Percentiles rank a stretch among this genome's conserved stretches.
These are phyloP conservation scores for Coemansia sp. DNA, from an alignment of 192 early-diverging fungal genomes.

Conservation along the genomic window DNA sequence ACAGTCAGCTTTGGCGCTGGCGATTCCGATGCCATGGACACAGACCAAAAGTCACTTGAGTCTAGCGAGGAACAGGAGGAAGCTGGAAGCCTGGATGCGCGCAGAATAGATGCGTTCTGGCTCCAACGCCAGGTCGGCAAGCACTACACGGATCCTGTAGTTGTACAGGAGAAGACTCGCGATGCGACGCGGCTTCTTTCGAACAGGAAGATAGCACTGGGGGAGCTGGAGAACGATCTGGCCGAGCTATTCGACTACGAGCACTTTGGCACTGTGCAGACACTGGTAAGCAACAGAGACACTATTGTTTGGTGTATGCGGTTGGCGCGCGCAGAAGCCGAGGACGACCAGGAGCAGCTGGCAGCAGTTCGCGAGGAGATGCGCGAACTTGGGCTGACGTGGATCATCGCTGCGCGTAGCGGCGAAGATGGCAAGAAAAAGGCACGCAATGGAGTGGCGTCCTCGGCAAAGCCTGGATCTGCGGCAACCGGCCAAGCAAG, in stretches of 20 bases:
- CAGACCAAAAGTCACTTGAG: background rate
- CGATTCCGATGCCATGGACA: slow-evolving; percentile 8
- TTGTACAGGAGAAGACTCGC: slow-evolving; percentile 86
- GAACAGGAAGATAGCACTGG: slow-evolving; percentile 62
- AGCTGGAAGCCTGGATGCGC: slow-evolving; percentile 57
- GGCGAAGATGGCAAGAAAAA: slow-evolving; percentile 14
- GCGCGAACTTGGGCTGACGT: slow-evolving; percentile 64
- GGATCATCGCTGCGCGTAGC: slow-evolving; percentile 71
- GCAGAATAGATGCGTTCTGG: slow-evolving; percentile 98
- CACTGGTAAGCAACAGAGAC: slow-evolving; percentile 85
- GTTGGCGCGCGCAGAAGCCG: slow-evolving; percentile 72
- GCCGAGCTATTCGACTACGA: slow-evolving; percentile 96
- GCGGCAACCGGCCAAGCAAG: background rate
- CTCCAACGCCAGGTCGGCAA: slow-evolving; percentile 83
- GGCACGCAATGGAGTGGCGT: background rate
- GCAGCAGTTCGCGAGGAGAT: slow-evolving; percentile 67
- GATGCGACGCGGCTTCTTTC: slow-evolving; percentile 74
- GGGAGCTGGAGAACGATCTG: slow-evolving; percentile 95
- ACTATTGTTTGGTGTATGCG: slow-evolving; percentile 90
- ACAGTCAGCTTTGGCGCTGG: slow-evolving; percentile 17
- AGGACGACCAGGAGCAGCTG: slow-evolving; percentile 57
- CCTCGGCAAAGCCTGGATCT: background rate
- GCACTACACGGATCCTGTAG: slow-evolving; percentile 83
- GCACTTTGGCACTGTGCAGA: slow-evolving; percentile 93
- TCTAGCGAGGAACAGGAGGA: slow-evolving; percentile 8